These are phyloP conservation scores for Pseudotulostoma volvatum DNA, from an alignment of 495 filamentous ascomycete species.

Conservation along the genomic window DNA sequence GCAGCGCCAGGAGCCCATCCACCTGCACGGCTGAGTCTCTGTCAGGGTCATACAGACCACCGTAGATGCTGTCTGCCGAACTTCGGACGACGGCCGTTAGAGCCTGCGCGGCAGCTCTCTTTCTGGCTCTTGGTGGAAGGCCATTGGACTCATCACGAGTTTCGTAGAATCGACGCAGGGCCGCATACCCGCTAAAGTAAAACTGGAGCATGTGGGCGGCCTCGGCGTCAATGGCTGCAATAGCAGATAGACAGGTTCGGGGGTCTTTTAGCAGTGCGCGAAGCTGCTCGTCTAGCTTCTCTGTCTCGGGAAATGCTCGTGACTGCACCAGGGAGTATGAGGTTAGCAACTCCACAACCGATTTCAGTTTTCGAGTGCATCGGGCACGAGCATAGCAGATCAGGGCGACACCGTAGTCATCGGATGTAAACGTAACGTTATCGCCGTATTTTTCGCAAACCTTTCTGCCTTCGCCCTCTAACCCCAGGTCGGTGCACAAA, in stretches of 20 bases:
- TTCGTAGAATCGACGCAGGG: constrained; percentile 73
- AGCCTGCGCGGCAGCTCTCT: constrained; percentile 50
- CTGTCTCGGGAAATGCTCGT: constrained; percentile 49
- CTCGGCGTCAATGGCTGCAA: constrained; percentile 51
- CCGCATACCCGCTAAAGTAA: constrained; percentile 81
- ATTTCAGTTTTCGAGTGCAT: constrained; percentile 53
- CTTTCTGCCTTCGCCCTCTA: constrained; percentile 52
- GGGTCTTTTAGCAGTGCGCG: constrained; percentile 47
- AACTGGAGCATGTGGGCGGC: constrained; percentile 65
- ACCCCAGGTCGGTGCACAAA: constrained; percentile 49
- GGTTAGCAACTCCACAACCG: constrained; percentile 71
- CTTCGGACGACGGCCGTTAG: constrained; percentile 65
- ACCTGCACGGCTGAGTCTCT: constrained; percentile 68
- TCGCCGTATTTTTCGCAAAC: constrained; percentile 67
- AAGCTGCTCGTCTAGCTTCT: constrained; percentile 53
- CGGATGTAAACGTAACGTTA: constrained; percentile 41
- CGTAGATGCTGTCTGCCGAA: constrained; percentile 74
- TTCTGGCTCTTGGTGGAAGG: constrained; percentile 35
- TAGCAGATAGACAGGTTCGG: constrained; percentile 43
- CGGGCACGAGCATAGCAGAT: constrained; percentile 77
- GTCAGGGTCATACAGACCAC: constrained; percentile 65
- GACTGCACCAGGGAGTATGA: constrained; percentile 75
- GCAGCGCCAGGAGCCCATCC: constrained; percentile 64
- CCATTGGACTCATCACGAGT: constrained; percentile 50
- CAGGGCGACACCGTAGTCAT: constrained; percentile 65